Evolutionary conservation across 805 yeast species (phyloP), one percentile per base, ranked within the genome.

Genomic region (Brettanomyces anomalus): DNA sequence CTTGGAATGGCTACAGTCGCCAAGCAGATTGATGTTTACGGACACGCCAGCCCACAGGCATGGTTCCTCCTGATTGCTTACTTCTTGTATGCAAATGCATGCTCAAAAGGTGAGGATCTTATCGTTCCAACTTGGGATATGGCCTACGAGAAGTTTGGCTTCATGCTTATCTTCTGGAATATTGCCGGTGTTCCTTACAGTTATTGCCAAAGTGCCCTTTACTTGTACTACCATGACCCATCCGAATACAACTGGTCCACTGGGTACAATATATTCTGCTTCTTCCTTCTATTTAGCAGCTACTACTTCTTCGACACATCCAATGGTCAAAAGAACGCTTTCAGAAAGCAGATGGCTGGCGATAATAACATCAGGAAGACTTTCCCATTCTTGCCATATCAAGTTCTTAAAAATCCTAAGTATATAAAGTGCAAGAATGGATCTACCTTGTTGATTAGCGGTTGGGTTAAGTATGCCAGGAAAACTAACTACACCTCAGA

Each of bases 81-180:
- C 62, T 93, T 94, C 85, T 69, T 88, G 39, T 93, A 93, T 59
- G 96, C 95, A 47, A 90, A 93, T 58, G 96, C 97, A 3, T 90
- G 97, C 65, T 81, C 95, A 44, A 93, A 93, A 66, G 98, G 97
- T 54, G 98, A 93, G 67, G 97, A 93, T 62, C 71, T 90, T 55
- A 93, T 93, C 61, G 95, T 89, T 49, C 96, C 97, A 54, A 85
- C 96, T 16, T 93, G 98, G 97, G 98, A 93, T 64, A 90, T 93
- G 97, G 96, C 95, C 28, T 93, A 93, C 65, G 98, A 93, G 65
- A 93, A 93, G 67, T 93, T 93, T 56, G 98, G 98, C n/a, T 93
- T 93, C 72, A 89, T 93, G 97, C 76, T 93, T 51, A 79, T 89
- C 54, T 93, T 93, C 73, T 93, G 98, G 98, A 93, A 93, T 69